Conservation (phyloP, 345 rosid species). For the Murraya paniculata region DNA sequence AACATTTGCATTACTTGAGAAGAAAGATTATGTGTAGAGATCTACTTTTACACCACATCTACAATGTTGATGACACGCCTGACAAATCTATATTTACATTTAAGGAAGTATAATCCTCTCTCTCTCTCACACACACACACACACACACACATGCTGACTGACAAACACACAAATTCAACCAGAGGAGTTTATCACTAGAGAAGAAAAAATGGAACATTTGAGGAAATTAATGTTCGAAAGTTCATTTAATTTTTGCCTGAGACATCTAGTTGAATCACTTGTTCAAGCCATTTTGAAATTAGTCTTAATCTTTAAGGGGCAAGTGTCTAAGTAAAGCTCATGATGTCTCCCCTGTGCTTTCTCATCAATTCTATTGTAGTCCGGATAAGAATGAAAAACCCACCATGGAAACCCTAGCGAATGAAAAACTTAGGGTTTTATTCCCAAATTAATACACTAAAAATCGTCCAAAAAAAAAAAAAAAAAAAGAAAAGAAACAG, state of each 20-base stretch:
- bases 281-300: not conserved
- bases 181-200: not conserved
- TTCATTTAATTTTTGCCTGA: not conserved
- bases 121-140: not conserved
- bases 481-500: not conserved
- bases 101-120: not conserved
- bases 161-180: not conserved
- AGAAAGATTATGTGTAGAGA: not conserved
- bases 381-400: not conserved
- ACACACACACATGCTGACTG: not conserved
- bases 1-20: constrained; percentile 2
- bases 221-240: not conserved
- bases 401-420: constrained; percentile 14
- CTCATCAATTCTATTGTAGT: not conserved
- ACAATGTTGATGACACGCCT: constrained; percentile 1
- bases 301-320: not conserved
- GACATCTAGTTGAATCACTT: not conserved
- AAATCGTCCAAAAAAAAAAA: constrained; percentile 5
- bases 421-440: not conserved
- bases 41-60: not conserved
- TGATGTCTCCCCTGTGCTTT: not conserved
- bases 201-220: not conserved
- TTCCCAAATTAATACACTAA: not conserved
- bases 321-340: not conserved
- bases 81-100: constrained; percentile 4